Evolutionary conservation across 306 rosid genomes (phyloP), one percentile per base, ranked within the genome.

Genomic region (Oxytropis ochrocephala): DNA sequence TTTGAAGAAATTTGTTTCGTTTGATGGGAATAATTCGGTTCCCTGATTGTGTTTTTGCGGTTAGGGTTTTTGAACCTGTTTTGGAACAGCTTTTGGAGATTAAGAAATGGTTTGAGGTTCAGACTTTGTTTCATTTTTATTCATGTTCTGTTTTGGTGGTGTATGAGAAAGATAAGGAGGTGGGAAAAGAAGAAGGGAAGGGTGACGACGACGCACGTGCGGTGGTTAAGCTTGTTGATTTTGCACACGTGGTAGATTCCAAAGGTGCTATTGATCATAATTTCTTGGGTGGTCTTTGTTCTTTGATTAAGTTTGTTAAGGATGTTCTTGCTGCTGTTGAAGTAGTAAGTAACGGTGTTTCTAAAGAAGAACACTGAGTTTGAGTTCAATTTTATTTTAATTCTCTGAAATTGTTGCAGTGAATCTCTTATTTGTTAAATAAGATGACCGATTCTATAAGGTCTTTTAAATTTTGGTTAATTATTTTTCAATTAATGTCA

Each of bases 281-380:
- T 71, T 93, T 88, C 85, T 79, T 90, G 75, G 98, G 98, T 3
- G 98, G 98, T 14, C 94, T 93, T 16, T 94, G 92, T 75, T 88
- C 96, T 75, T 85, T 94, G 52, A 90, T 94, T 13, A 84, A 87
- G 82, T 81, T 86, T 50, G 60, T 94, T 35, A 65, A 80, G 0
- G 94, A 88, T 69, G 46, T 94, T 16, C 24, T 85, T 41, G 56
- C 49, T 2, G 36, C 29, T 36, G 60, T 79, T 12, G 21, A 3
- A 43, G 59, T 27, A 21, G 19, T 0, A n/a, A 8, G 32, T 42
- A 43, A 70, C 10, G 19, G 43, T 29, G 27, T 60, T 51, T 52
- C 66, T 11, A n/a, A 49, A 29, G 43, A 48, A 24, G 64, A 76
- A 41, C 3, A 16, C 16, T 61, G 42, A 52, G 56, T 17, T 17